A percentile compares a stretch with the other conserved stretches of the same genome.
Evolutionary conservation across 371 early-diverging fungal genomes (phyloP).

Genomic region (Circinella minor): DNA sequence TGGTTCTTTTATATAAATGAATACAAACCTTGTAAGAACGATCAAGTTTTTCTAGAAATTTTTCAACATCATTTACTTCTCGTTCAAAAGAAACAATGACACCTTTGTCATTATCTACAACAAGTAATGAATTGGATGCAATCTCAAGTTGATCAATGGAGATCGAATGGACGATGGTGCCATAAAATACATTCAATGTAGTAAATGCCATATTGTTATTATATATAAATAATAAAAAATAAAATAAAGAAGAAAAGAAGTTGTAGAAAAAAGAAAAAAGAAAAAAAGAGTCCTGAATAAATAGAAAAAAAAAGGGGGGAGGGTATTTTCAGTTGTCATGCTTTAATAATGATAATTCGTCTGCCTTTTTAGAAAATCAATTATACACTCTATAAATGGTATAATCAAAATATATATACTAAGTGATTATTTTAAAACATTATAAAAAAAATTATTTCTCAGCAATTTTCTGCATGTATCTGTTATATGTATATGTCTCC

Average conservation of each 20-base stretch:
- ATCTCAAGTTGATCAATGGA: slow-evolving; percentile 63
- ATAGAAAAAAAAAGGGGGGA: neutral
- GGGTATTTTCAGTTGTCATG: neutral
- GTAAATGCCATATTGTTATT: slow-evolving; percentile 9
- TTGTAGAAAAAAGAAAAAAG: neutral
- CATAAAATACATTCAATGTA: slow-evolving; percentile 54
- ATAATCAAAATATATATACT: too few species aligned
- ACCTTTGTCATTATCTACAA: slow-evolving; percentile 57
- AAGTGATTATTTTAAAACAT: too few species aligned
- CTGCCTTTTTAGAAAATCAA: neutral
- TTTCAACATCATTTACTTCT: slow-evolving; percentile 39
- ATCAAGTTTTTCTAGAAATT: slow-evolving; percentile 21
- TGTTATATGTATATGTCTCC: too few species aligned
- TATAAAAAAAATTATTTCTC: too few species aligned
- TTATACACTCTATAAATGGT: neutral
- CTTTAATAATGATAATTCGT: too few species aligned
- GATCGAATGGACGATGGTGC: slow-evolving; percentile 72
- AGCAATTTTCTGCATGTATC: too few species aligned
- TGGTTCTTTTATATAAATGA: neutral
- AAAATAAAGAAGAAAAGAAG: neutral
- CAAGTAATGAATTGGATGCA: slow-evolving; percentile 56
- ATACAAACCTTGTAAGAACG: slow-evolving; percentile 1
- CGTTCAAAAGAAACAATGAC: slow-evolving; percentile 57
- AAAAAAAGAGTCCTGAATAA: neutral
- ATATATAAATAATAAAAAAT: neutral